Evolutionary conservation across 352 stramenopile genomes (phyloP), one percentile per base, ranked within the genome.

Genomic region (Saprolegnia parasitica): DNA sequence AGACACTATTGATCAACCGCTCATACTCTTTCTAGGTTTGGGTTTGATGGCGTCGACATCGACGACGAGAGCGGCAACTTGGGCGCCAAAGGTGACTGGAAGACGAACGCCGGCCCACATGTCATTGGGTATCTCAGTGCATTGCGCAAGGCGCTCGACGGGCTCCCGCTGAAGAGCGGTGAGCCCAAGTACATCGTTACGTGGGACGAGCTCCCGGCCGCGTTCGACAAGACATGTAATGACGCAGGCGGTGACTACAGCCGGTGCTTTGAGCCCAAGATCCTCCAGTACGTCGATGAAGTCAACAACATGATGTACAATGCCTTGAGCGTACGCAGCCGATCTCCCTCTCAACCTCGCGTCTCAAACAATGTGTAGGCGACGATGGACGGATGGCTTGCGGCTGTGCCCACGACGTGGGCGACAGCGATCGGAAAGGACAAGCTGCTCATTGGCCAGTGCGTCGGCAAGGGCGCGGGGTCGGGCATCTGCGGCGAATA

Each of bases 1-100:
- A 4, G 18, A n/a, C 18, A 71, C 90, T 5, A 74, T 90, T 32
- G 35, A 21, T 18, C 9, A 20, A 15, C 20, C 9, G 29, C 11
- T 52, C 11, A n/a, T 24, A 45, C 40, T 39, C 21, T 23, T 5
- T 10, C 13, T 49, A 49, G 42, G 18, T 65, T 65, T 21, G 42
- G 42, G 10, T 65, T 65, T 49, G 42, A 20, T 18, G 56, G 56
- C 40, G 56, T 65, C 56, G 56, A 65, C 40, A 65, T 65, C n/a
- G 56, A 65, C 16, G 56, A 65, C 23, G 56, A 65, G 35, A 65
- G 56, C 40, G 56, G 56, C 56, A 65, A 65, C 35, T 37, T 65
- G 35, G 24, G 16, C 10, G 40, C 20, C 8, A 32, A 21, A 18
- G 56, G 56, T 18, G 37, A 65, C 40, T 65, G 56, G 56, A 11